Evolutionary conservation across 768 basidiomycete genomes (phyloP), one percentile per base, ranked within the genome.

Genomic region (Vararia minispora): DNA sequence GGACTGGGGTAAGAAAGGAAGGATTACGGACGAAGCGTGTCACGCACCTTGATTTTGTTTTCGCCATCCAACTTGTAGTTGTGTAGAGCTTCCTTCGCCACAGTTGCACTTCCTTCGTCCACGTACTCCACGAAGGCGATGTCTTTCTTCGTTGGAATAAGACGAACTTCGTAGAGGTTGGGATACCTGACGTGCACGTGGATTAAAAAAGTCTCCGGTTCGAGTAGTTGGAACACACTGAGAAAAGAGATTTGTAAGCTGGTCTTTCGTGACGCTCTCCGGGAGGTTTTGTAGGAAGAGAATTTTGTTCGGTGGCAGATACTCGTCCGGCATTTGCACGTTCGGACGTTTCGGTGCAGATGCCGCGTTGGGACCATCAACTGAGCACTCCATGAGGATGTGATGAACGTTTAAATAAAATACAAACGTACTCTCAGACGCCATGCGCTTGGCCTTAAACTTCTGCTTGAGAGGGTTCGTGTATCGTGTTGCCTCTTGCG

Each of bases 281-380:
- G 92, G 91, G 17, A 99, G 68, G 57, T 97, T 97, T 62, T 99
- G 95, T 47, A 99, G 58, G 74, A 99, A 99, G 36, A 99, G 72
- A 60, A 98, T 94, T 59, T 92, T 91, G 81, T 99, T 99, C 27
- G 95, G 94, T 2, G 95, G 95, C 6, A 99, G 75, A 59, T 97
- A 98, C 59, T 99, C 95, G 79, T 99, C 95, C 28, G 94, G 92
- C 90, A 98, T 95, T 58, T 92, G 88, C 43, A 95, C 83, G 48
- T 79, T 76, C 17, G 85, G 85, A 29, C 85, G 74, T 60, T 79
- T 87, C 14, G 83, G 61, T 22, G 72, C 74, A 8, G 85, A 75
- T 5, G 66, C 61, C 6, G 81, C 68, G 3, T 74, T 63, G 20
- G 69, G 73, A 18, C 84, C 83, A 33, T 84, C 84, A 57, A 79